Evolutionary conservation across 1,139 yeast genomes (phyloP).

Genomic region (Casaregolazyma lundiana): DNA sequence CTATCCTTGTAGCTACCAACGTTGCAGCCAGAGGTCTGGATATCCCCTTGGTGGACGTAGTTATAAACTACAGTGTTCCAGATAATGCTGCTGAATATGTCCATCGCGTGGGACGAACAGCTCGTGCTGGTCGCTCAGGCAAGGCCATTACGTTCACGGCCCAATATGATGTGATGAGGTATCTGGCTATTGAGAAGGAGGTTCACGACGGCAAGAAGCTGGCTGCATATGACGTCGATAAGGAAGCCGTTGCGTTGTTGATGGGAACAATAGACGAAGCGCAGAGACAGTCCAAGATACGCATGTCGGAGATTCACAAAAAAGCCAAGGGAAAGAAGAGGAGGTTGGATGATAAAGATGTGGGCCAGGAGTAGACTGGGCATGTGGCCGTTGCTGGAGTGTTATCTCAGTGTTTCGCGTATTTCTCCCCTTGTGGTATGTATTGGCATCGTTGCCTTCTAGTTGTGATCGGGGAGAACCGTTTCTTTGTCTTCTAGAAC

Average conservation of each 20-base stretch:
- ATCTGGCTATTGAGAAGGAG: constrained; percentile 69
- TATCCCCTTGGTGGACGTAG: constrained; percentile 91
- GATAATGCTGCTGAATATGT: constrained; percentile 98
- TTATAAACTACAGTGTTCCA: constrained; percentile 90
- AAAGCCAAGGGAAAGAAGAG: constrained; percentile 34
- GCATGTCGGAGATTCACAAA: constrained; percentile 23
- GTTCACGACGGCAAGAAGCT: constrained; percentile 64
- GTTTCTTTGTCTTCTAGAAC: too few species aligned
- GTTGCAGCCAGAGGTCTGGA: constrained; percentile 98
- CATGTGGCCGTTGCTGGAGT: neutral
- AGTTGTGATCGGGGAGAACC: too few species aligned
- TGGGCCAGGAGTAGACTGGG: constrained; percentile 24
- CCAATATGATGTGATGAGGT: constrained; percentile 88
- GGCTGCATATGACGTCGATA: constrained; percentile 79
- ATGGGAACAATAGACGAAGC: constrained; percentile 91
- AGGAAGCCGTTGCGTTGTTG: constrained; percentile 69
- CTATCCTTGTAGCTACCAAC: constrained; percentile 89
- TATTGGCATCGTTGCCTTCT: too few species aligned
- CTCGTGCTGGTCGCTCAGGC: constrained; percentile 96
- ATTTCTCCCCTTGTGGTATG: too few species aligned
- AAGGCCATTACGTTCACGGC: constrained; percentile 87
- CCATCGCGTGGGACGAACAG: constrained; percentile 97
- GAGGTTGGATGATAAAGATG: constrained; percentile 30
- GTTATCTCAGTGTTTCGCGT: too few species aligned
- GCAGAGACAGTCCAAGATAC: constrained; percentile 72